Conservation (phyloP, 1,139 yeast species). For the Meyerozyma elateridarum region DNA sequence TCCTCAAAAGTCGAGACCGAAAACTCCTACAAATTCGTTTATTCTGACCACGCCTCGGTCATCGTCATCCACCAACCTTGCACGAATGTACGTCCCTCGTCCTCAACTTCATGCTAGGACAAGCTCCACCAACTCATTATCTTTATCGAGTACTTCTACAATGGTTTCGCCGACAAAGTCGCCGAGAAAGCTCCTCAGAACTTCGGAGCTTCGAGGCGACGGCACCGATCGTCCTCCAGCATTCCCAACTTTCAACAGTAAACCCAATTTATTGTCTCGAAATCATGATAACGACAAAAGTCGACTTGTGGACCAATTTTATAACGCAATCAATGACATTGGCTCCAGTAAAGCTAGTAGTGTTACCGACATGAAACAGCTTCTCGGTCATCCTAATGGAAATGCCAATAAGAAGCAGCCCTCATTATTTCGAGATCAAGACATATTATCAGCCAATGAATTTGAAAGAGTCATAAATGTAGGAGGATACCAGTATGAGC, state of each 20-base stretch:
- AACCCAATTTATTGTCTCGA: not conserved
- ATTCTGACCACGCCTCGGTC: not conserved
- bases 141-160: too few relatives aligned
- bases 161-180: too few relatives aligned
- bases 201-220: slow-evolving; percentile 2
- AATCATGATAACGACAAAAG: slow-evolving; percentile 19
- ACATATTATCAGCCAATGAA: slow-evolving; percentile 4
- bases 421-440: not conserved
- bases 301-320: slow-evolving; percentile 41
- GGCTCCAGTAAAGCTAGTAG: slow-evolving; percentile 10
- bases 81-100: not conserved
- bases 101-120: not conserved
- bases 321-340: slow-evolving; percentile 18
- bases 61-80: not conserved
- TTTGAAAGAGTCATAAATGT: slow-evolving; percentile 16
- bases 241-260: too few relatives aligned
- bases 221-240: too few relatives aligned
- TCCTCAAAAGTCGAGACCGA: too few relatives aligned
- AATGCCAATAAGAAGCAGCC: slow-evolving; percentile 9
- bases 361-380: slow-evolving; percentile 8
- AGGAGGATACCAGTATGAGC: slow-evolving; percentile 22
- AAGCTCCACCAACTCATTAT: not conserved
- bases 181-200: not conserved
- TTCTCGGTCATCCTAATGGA: slow-evolving; percentile 6
- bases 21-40: too few relatives aligned